Evolutionary conservation across 2,329 filamentous ascomycete species (phyloP).

Genomic region (Ophiosphaerella herpotricha): DNA sequence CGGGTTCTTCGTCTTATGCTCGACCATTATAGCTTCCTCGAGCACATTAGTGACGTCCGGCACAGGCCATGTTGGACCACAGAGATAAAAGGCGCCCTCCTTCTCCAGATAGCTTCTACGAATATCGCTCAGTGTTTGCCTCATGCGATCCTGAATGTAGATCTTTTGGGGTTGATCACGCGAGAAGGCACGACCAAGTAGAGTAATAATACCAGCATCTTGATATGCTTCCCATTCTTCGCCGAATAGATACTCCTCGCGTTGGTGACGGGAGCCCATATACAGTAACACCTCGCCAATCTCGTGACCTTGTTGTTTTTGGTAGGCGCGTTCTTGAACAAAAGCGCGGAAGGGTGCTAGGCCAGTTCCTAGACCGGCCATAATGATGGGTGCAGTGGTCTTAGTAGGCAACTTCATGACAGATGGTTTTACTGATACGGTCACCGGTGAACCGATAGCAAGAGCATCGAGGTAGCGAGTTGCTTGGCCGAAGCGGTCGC

Average conservation of each 20-base stretch:
- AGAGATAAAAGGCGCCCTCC: constrained; percentile 94
- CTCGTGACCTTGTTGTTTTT: constrained; percentile 95
- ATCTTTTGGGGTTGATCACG: constrained; percentile 98
- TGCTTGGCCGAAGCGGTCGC: constrained; percentile 89
- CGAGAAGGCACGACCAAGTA: constrained; percentile 91
- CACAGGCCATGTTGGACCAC: constrained; percentile 97
- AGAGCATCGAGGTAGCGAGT: constrained; percentile 86
- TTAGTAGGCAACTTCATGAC: constrained; percentile 97
- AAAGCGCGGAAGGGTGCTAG: constrained; percentile 99
- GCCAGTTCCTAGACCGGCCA: constrained; percentile 98
- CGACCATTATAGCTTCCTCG: constrained; percentile 83
- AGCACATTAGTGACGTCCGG: constrained; percentile 94
- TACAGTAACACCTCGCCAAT: constrained; percentile 93
- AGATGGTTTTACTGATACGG: constrained; percentile 93
- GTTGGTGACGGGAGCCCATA: constrained; percentile 95
- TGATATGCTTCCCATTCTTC: constrained; percentile 99
- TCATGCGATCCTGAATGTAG: constrained; percentile 98
- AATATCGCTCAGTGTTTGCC: constrained; percentile 81
- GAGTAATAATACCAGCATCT: constrained; percentile 91
- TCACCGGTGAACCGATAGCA: constrained; percentile 75
- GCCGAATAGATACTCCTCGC: constrained; percentile 97
- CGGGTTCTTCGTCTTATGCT: constrained; percentile 65
- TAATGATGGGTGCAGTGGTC: constrained; percentile 91
- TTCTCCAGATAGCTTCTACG: constrained; percentile 83
- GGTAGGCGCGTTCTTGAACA: constrained; percentile 95